Conservation (phyloP, 2,329 filamentous ascomycete genomes). For the Rachicladosporium sp. region DNA sequence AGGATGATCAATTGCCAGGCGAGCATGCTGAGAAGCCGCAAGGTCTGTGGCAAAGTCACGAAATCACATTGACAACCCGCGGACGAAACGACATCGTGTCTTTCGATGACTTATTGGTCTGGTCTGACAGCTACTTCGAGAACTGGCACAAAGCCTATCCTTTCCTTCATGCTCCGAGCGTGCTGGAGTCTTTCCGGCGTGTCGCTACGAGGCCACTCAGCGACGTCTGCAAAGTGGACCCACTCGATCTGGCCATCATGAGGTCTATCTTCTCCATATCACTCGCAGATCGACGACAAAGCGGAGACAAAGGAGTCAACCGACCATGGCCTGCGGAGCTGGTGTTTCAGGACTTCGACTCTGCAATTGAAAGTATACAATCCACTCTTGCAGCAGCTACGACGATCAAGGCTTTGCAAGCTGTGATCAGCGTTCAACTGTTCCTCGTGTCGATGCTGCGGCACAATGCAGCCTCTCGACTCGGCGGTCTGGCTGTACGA, state of each 20-base stretch:
- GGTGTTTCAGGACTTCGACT: slow-evolving; percentile 38
- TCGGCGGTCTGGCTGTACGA: slow-evolving; percentile 43
- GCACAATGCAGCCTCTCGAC: slow-evolving; percentile 43
- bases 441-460: slow-evolving; percentile 45
- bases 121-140: slow-evolving; percentile 43
- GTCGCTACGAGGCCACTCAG: slow-evolving; percentile 21
- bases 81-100: slow-evolving; percentile 9
- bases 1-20: slow-evolving; percentile 40
- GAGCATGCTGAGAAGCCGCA: slow-evolving; percentile 9
- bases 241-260: slow-evolving; percentile 31
- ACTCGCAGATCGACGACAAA: slow-evolving; percentile 39
- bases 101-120: slow-evolving; percentile 39
- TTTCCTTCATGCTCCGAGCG: slow-evolving; percentile 41
- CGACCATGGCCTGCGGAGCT: slow-evolving; percentile 30
- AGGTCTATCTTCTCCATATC: slow-evolving; percentile 42
- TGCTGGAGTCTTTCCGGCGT: slow-evolving; percentile 37
- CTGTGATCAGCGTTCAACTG: slow-evolving; percentile 41
- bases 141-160: slow-evolving; percentile 48
- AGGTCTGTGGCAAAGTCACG: slow-evolving; percentile 20
- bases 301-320: slow-evolving; percentile 6
- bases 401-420: slow-evolving; percentile 37
- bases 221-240: slow-evolving; percentile 12
- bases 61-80: slow-evolving; percentile 12
- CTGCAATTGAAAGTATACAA: slow-evolving; percentile 39
- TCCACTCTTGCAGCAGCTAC: slow-evolving; percentile 36